phyloP scores from a whole-genome alignment of 495 filamentous ascomycete species.

The Astrothelium macrocarpum region DNA sequence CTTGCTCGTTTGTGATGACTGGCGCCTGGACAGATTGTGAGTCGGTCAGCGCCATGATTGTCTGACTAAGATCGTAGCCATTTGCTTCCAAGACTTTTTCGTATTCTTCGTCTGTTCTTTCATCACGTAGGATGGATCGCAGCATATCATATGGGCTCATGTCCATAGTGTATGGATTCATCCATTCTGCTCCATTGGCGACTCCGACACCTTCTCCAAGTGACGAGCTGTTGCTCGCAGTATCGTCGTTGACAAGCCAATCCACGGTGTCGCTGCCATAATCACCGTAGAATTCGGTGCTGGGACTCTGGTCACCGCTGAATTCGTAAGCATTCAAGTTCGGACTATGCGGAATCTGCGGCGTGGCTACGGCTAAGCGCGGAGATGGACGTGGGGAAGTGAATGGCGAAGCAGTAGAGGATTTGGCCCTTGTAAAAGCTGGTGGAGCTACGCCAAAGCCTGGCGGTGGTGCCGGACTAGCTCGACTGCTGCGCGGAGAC shows the following conservation, averaged over 20 bases:
- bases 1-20: conserved; percentile 16
- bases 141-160: conserved; percentile 99
- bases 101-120: conserved; percentile 85
- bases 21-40: conserved; percentile 28
- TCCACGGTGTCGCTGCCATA: conserved; percentile 89
- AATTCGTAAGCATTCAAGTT: conserved; percentile 92
- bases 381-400: conserved; percentile 90
- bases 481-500: conserved; percentile 58
- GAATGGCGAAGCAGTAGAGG: conserved; percentile 79
- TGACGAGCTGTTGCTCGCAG: conserved; percentile 64
- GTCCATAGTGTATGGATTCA: conserved; percentile 64
- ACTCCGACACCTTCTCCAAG: conserved; percentile 47
- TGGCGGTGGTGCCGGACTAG: conserved; percentile 68
- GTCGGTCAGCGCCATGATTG: conserved; percentile 78
- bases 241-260: conserved; percentile 91
- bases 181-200: conserved; percentile 69
- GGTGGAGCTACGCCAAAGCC: conserved; percentile 64
- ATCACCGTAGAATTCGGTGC: conserved; percentile 81
- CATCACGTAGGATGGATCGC: conserved; percentile 83
- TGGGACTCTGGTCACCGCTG: conserved; percentile 55
- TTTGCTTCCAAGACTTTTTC: conserved; percentile 79
- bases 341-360: conserved; percentile 89
- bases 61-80: conserved; percentile 84
- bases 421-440: conserved; percentile 60
- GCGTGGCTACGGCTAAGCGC: conserved; percentile 78